These are phyloP conservation scores for Neolentinus lepideus DNA, from an alignment of 1,284 basidiomycete species.

Conservation along the genomic window DNA sequence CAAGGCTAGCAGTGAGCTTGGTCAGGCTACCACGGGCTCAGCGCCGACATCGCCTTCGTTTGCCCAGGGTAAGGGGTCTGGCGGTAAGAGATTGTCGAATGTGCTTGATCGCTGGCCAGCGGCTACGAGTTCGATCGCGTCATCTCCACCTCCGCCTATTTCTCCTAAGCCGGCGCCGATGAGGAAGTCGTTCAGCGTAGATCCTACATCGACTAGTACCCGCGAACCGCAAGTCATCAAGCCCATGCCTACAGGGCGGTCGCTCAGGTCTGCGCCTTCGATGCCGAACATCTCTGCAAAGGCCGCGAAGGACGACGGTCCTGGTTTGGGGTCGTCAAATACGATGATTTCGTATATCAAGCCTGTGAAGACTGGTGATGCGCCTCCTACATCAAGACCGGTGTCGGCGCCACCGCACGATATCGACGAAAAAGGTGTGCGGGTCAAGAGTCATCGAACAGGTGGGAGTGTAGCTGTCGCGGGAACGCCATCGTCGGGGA, in stretches of 20 bases:
- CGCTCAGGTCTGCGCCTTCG: constrained; percentile 17
- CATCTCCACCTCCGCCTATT: constrained; percentile 26
- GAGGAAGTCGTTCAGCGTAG: constrained; percentile 34
- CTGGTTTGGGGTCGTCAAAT: constrained; percentile 36
- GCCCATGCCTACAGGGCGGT: constrained; percentile 14
- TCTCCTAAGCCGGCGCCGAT: constrained; percentile 31
- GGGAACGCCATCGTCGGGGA: constrained; percentile 35
- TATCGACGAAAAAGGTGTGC: constrained; percentile 57
- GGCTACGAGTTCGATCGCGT: neutral
- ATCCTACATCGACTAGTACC: constrained; percentile 12
- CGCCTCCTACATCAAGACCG: constrained; percentile 14
- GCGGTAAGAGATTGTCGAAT: constrained; percentile 23
- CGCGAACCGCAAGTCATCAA: constrained; percentile 10
- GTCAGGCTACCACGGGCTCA: constrained; percentile 11
- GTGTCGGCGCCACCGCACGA: constrained; percentile 17
- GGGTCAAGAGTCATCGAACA: constrained; percentile 24
- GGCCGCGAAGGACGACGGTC: constrained; percentile 10
- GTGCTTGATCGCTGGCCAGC: constrained; percentile 64
- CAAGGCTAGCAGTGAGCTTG: constrained; percentile 51
- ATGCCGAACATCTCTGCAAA: constrained; percentile 13
- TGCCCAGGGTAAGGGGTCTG: constrained; percentile 9
- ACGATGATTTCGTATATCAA: constrained; percentile 48
- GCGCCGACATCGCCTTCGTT: constrained; percentile 8
- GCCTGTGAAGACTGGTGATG: constrained; percentile 40
- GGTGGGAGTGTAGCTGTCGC: constrained; percentile 15